Conservation (phyloP, 2,329 filamentous ascomycete genomes). For the Diaporthe sp. region DNA sequence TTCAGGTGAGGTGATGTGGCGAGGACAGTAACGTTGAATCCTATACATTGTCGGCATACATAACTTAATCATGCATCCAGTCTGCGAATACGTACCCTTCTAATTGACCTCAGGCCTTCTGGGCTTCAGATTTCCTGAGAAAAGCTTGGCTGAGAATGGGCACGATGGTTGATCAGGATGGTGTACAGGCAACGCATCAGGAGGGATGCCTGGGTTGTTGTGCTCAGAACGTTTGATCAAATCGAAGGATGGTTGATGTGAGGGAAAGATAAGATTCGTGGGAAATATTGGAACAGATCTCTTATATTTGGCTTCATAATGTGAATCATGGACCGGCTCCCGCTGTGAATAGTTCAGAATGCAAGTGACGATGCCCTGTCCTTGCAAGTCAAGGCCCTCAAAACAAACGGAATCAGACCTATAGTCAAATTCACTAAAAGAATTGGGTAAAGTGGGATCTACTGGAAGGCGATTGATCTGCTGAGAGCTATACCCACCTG, state of each 20-base stretch:
- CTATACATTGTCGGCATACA: background rate
- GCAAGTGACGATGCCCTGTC: too few species aligned
- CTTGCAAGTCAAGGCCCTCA: too few species aligned
- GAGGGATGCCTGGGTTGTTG: background rate
- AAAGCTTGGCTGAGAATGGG: background rate
- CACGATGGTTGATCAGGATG: background rate
- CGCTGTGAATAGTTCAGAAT: background rate
- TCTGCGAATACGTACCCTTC: background rate
- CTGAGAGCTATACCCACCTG: background rate
- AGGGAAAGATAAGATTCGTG: background rate
- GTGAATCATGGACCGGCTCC: too few species aligned
- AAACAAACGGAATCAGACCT: background rate
- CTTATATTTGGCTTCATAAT: background rate
- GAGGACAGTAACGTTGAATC: background rate
- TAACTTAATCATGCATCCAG: background rate
- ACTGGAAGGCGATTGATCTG: background rate
- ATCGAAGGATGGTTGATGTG: background rate
- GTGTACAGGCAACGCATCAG: background rate
- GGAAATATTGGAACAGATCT: background rate
- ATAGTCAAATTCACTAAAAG: background rate
- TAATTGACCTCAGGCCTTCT: background rate
- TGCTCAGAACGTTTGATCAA: background rate
- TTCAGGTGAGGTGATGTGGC: background rate
- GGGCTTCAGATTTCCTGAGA: background rate
- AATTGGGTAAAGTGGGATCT: background rate